These are phyloP conservation scores for Mycena filopes DNA, from an alignment of 768 basidiomycete species.

Conservation along the genomic window DNA sequence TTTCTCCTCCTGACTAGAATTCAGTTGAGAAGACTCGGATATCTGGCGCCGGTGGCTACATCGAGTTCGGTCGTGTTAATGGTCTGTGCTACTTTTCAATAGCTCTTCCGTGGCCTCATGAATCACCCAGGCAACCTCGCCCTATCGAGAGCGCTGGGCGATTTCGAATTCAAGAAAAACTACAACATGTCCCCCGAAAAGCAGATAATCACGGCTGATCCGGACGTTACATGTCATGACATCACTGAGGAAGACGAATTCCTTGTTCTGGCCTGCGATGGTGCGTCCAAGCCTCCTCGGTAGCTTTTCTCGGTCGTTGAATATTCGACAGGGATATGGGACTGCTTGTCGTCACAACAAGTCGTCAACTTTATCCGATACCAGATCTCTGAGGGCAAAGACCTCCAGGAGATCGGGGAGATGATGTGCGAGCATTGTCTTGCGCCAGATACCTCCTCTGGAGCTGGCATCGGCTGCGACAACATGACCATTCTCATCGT, in stretches of 20 bases:
- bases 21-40: constrained; percentile 89
- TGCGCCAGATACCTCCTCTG: constrained; percentile 91
- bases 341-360: constrained; percentile 94
- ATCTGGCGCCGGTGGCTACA: constrained; percentile 90
- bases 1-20: constrained; percentile 26
- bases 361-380: constrained; percentile 90
- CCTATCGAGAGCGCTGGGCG: constrained; percentile 92
- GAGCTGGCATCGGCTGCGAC: constrained; percentile 95
- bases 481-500: constrained; percentile 98
- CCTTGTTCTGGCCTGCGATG: constrained; percentile 96
- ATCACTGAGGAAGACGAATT: constrained; percentile 94
- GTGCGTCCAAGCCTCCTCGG: constrained; percentile 55
- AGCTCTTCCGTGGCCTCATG: constrained; percentile 9
- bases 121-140: constrained; percentile 85
- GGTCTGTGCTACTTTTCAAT: constrained; percentile 58
- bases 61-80: constrained; percentile 97
- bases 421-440: constrained; percentile 92
- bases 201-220: constrained; percentile 95
- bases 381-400: constrained; percentile 80
- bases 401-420: constrained; percentile 87
- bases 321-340: constrained; percentile 91
- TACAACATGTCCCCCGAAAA: constrained; percentile 80
- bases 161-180: constrained; percentile 99
- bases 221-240: constrained; percentile 87
- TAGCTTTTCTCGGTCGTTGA: constrained; percentile 17